Base-by-base conservation (phyloP, 2,329 filamentous ascomycete genomes). In the Zarea fungicola region DNA sequence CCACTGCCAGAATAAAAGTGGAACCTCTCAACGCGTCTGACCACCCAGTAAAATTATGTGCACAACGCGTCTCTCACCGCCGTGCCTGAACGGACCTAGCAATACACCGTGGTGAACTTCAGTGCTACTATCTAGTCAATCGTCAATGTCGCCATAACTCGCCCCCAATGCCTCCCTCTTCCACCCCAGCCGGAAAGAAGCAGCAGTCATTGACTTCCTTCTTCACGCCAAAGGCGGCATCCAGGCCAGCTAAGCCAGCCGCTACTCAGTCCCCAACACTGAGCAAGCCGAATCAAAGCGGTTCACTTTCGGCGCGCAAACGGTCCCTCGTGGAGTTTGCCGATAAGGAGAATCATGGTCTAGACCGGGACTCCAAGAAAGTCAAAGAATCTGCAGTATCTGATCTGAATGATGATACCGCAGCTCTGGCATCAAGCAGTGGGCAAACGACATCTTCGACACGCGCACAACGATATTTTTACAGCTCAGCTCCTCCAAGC, bases 201-300 rank as follows among this genome's bases (percentile, higher is more conserved):
- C 89, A 96, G 62, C 80, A 85, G 56, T 88, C 89, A 1, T 84
- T 96, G 53, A 93, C 89, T 3, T 91, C 83, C 62, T 95, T 95
- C 69, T 95, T 95, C 64, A 79, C 82, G 1, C 81, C 81, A 13
- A 84, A 78, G 54, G 70, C 78, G 11, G 63, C 69, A 60, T 58
- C 71, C 21, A 59, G 65, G n/a, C 61, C 68, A n/a, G n/a, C n/a
- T 29, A 59, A 62, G 39, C 56, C 62, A 53, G 48, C 60, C 64
- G 37, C 29, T 6, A 43, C 16, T 57, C 53, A 42, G 29, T 55
- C 55, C 40, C 54, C 55, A 19, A 54, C 54, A 25, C 57, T 65
- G 42, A 59, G 53, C 22, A 56, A 54, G 42, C 62, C 56, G 49
- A 54, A 68, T 6, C 68, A 70, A 9, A 83, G 84, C 58, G 73